phyloP scores from a whole-genome alignment of 257 asterid species.

The Solanum piurae region DNA sequence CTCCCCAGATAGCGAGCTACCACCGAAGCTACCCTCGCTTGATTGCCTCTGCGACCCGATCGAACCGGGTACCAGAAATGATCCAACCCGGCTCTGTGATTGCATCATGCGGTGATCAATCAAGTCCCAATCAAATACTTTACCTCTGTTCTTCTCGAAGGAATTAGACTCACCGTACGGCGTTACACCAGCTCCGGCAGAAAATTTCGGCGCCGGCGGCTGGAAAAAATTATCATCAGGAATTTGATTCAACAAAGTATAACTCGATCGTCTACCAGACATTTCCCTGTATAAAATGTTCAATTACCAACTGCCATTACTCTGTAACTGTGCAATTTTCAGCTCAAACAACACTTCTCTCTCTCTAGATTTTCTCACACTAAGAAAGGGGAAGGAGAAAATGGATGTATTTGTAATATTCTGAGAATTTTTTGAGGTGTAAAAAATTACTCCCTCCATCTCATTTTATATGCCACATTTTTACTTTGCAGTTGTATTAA shows the following conservation, averaged over 20 bases:
- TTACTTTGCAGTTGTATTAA: too few relatives aligned
- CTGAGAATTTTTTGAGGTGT: background rate
- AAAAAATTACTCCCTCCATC: background rate
- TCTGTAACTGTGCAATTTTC: background rate
- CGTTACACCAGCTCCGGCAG: slow-evolving; percentile 22
- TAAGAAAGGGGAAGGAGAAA: slow-evolving; percentile 13
- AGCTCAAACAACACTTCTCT: background rate
- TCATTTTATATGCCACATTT: too few relatives aligned
- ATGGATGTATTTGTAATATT: slow-evolving; percentile 12
- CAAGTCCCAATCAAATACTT: slow-evolving; percentile 53
- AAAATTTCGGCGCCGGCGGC: slow-evolving; percentile 29
- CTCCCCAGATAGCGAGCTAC: slow-evolving; percentile 81
- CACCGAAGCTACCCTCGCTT: slow-evolving; percentile 91
- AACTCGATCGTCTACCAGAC: slow-evolving; percentile 70
- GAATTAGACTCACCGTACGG: slow-evolving; percentile 29
- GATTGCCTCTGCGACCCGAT: slow-evolving; percentile 77
- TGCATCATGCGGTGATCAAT: slow-evolving; percentile 50
- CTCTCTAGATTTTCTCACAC: slow-evolving; percentile 13
- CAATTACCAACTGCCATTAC: slow-evolving; percentile 28
- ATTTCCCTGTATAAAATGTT: slow-evolving; percentile 29
- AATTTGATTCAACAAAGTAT: slow-evolving; percentile 48
- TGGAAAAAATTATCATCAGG: slow-evolving; percentile 41
- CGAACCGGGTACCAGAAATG: slow-evolving; percentile 33
- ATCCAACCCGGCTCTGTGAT: slow-evolving; percentile 46
- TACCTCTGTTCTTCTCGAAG: slow-evolving; percentile 41